Base-by-base conservation (phyloP, 2,329 filamentous ascomycete species). In the Epichloe scottii region DNA sequence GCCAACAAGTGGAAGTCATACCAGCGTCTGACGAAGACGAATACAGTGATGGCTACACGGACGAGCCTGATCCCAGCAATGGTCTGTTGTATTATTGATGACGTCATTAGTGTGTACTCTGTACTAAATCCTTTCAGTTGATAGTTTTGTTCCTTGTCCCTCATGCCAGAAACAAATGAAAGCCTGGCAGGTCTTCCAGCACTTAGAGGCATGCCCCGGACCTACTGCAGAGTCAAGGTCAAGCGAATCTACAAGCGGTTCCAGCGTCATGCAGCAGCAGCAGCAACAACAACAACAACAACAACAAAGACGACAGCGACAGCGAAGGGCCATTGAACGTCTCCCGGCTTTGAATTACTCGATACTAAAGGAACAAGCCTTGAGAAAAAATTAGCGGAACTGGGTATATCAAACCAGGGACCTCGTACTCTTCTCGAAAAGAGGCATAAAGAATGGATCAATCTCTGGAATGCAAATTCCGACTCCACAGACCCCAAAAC, bases 401-500 rank as follows among this genome's bases (percentile, higher is more conserved):
- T 93, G 1, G 89, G 90, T 1, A 82, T 97, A 51, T 84, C 88
- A 0, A 77, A 75, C 10, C 74, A 71, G 53, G 93, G 93, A 1
- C 67, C 76, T 0, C 84, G 84, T 44, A 71, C 76, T 44, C 73
- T 90, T 1, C 72, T 97, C 50, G 85, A 91, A 63, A 79, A 77
- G 57, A 79, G 94, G 17, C 90, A 97, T 61, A 87, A 80, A 23
- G 93, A 98, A 66, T 98, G 90, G 90, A 77, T 93, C 48, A 96
- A 93, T 38, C 70, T 98, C 17, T 96, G 89, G 85, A 98, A 98
- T 65, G 87, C 94, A 11, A 98, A 98, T 63, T 95, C 89, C 68
- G 93, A 98, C 66, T 85, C 90, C 2, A 78, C 78, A 37, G 72
- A 73, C 2, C 89, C 89, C 0, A 86, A 85, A 62, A 73, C 74